Conservation (phyloP, 345 rosid genomes). For the Viola odorata region DNA sequence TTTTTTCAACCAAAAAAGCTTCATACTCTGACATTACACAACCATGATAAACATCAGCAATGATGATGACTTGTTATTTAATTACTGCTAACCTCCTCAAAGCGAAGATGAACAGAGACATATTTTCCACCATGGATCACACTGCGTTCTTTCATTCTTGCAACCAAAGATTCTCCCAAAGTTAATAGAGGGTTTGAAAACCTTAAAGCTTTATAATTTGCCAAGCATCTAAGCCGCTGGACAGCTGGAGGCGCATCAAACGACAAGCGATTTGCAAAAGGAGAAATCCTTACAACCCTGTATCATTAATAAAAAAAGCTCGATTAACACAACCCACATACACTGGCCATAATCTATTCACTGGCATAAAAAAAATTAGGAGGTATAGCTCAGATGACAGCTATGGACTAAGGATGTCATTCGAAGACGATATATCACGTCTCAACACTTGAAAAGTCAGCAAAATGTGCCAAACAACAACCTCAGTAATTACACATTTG, state of each 20-base stretch:
- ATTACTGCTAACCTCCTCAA: conserved; percentile 82
- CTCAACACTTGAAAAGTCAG: not conserved
- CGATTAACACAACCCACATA: conserved; percentile 7
- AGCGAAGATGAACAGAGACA: conserved; percentile 94
- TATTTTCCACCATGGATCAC: conserved; percentile 70
- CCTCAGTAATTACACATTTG: too few relatives aligned
- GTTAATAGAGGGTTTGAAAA: conserved; percentile 70
- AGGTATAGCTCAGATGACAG: too few relatives aligned
- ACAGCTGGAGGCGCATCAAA: conserved; percentile 91
- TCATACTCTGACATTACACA: not conserved
- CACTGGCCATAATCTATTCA: not conserved
- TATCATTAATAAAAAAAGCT: conserved; percentile 14
- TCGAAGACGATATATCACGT: not conserved
- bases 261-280: conserved; percentile 96
- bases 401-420: too few relatives aligned
- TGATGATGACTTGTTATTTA: not conserved
- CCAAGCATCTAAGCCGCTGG: conserved; percentile 88
- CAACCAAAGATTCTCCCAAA: conserved; percentile 77
- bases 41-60: too few relatives aligned
- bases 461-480: not conserved
- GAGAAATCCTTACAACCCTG: conserved; percentile 97
- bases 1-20: conserved; percentile 8
- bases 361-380: not conserved
- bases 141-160: conserved; percentile 93
- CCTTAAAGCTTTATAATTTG: conserved; percentile 82